Conservation (phyloP, 2,329 filamentous ascomycete genomes). For the Alternaria ventricosa region DNA sequence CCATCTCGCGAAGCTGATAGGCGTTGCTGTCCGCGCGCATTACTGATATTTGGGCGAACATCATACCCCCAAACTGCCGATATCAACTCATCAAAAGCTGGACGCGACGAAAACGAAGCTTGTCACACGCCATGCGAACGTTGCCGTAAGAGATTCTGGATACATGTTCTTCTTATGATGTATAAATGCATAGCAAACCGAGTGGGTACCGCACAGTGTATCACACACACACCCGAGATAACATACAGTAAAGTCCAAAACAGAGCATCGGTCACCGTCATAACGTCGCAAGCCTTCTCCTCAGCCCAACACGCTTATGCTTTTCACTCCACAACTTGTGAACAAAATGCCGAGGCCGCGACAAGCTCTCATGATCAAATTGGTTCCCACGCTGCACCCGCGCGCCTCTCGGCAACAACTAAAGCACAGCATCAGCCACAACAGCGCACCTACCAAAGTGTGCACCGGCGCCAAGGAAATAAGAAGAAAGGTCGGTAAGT, state of each 20-base stretch:
- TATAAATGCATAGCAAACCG: not conserved
- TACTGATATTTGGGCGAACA: not conserved
- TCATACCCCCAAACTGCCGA: not conserved
- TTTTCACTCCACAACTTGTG: not conserved
- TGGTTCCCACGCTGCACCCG: not conserved
- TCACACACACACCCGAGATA: not conserved
- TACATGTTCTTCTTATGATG: not conserved
- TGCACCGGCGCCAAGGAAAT: not conserved
- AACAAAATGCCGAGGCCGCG: not conserved
- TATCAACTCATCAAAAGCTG: not conserved
- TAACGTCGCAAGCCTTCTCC: not conserved
- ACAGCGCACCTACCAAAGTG: not conserved
- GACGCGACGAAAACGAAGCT: not conserved
- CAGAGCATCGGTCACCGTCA: not conserved
- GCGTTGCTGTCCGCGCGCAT: not conserved
- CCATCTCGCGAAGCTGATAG: not conserved
- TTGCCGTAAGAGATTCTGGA: not conserved
- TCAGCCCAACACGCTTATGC: not conserved
- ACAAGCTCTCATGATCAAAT: not conserved
- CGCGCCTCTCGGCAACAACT: slow-evolving; percentile 1
- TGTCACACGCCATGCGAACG: not conserved
- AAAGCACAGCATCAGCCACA: not conserved
- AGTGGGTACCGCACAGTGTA: not conserved
- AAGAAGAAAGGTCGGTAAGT: not conserved
- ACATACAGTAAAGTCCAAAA: not conserved